Percentiles rank a stretch among this genome's conserved stretches.
Conservation (phyloP, 495 filamentous ascomycete species). For the Penicillium desertorum region DNA sequence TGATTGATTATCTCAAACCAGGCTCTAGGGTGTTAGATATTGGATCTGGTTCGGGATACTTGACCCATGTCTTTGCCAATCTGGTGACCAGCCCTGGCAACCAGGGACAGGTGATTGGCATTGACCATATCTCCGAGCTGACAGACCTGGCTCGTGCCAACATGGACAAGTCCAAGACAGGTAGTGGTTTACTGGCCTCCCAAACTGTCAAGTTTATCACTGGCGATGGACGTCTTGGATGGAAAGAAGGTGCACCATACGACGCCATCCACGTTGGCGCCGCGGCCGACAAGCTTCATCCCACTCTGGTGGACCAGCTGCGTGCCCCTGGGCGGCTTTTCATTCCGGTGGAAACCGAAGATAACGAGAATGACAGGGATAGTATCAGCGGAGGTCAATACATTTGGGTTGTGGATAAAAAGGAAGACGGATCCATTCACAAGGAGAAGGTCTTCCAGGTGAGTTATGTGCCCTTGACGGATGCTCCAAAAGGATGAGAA, state of each 20-base stretch:
- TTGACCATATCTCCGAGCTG: slow-evolving; percentile 85
- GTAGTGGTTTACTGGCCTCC: slow-evolving; percentile 55
- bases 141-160: slow-evolving; percentile 71
- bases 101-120: slow-evolving; percentile 66
- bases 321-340: slow-evolving; percentile 78
- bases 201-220: slow-evolving; percentile 71
- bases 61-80: slow-evolving; percentile 86
- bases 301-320: slow-evolving; percentile 73
- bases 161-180: slow-evolving; percentile 69
- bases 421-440: slow-evolving; percentile 67
- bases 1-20: slow-evolving; percentile 59
- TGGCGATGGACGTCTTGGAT: slow-evolving; percentile 81
- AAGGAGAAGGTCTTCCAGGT: slow-evolving; percentile 80
- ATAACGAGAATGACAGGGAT: slow-evolving; percentile 19
- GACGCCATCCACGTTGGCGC: slow-evolving; percentile 98
- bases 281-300: slow-evolving; percentile 72
- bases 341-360: slow-evolving; percentile 74
- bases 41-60: slow-evolving; percentile 86
- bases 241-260: slow-evolving; percentile 58
- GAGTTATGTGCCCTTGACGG: slow-evolving; percentile 90
- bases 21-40: slow-evolving; percentile 74
- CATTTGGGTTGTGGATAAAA: slow-evolving; percentile 91
- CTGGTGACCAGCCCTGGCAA: slow-evolving; percentile 56
- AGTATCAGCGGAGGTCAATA: slow-evolving; percentile 56
- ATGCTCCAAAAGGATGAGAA: slow-evolving; percentile 55